Base-by-base conservation (phyloP, 306 rosid genomes). In the Sophora flavescens region DNA sequence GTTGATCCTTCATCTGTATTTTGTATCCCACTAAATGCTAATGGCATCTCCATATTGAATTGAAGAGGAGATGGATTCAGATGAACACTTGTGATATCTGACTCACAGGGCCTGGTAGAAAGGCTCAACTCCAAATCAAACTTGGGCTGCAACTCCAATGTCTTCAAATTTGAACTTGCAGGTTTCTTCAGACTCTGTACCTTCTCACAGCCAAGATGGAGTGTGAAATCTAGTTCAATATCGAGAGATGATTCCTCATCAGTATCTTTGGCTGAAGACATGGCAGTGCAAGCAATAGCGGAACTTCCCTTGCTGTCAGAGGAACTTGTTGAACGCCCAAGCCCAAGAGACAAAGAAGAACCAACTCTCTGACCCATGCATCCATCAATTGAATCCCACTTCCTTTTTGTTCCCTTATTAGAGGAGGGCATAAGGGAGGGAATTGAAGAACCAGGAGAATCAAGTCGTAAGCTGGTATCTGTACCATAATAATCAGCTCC, bases 251-350 rank as follows among this genome's bases (percentile, higher is more conserved):
- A 87, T 84, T 89, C 96, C 76, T 91, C 98, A 44, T 93, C 98
- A 3, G 78, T 88, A 78, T 93, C 97, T 87, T 93, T 91, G 64
- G 91, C 90, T 28, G 98, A 93, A 74, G 98, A 93, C 83, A 89
- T 68, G 57, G 91, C 87, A 70, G 96, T 85, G 92, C 97, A 89
- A 78, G 88, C 97, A 38, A 93, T 86, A 18, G 85, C 96, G 28
- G 97, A 89, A 82, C 97, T 93, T 28, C 93, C 98, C 84, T 93
- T 91, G 84, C 98, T 93, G 83, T 93, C 96, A 3, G 93, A 89
- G 63, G 97, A 93, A 60, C 96, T 88, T 32, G 97, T 50, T 48
- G 98, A 84, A 65, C 51, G 88, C 41, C 97, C 96, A 52, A 93
- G 89, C 82, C 98, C 93, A 68, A 89, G 97, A 18, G 92, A 87